Percentiles rank a stretch among this genome's conserved stretches.
phyloP scores from a whole-genome alignment of 192 early-diverging fungal genomes.

The Coemansia sp. region DNA sequence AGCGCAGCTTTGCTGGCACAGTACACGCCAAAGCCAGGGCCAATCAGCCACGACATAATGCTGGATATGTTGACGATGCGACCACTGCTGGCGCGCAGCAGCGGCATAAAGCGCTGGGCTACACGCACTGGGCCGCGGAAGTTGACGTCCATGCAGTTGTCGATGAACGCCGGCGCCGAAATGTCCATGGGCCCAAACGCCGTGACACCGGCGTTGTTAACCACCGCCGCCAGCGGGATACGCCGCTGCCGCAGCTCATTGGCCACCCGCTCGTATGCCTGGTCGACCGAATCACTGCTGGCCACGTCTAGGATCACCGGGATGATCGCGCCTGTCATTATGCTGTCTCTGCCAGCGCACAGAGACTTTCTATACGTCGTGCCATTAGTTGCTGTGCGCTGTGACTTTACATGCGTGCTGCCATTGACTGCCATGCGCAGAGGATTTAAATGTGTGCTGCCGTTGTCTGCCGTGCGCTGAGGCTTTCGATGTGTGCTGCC shows the following conservation, averaged over 20 bases:
- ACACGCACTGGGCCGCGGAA: constrained; percentile 52
- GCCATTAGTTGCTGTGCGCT: background rate
- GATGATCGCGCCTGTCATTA: constrained; percentile 17
- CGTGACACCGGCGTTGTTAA: constrained; percentile 56
- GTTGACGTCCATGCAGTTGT: constrained; percentile 51
- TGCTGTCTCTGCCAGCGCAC: background rate
- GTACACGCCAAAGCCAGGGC: constrained; percentile 55
- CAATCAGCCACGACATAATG: constrained; percentile 53
- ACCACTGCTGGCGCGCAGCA: constrained; percentile 42
- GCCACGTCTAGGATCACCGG: constrained; percentile 53
- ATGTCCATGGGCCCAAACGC: constrained; percentile 52
- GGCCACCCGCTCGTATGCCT: constrained; percentile 25
- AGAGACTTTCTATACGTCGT: background rate
- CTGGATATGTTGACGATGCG: constrained; percentile 55
- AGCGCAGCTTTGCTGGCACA: constrained; percentile 56
- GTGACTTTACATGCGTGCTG: background rate
- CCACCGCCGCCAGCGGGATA: constrained; percentile 46
- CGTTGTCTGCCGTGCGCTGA: background rate
- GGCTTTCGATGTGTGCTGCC: background rate
- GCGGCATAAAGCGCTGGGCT: constrained; percentile 50
- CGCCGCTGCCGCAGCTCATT: constrained; percentile 31
- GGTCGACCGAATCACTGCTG: constrained; percentile 35
- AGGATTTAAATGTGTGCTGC: background rate
- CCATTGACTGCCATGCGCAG: background rate
- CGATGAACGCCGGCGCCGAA: constrained; percentile 30